A percentile compares a stretch with the other conserved stretches of the same genome.
phyloP scores from a whole-genome alignment of 2,329 filamentous ascomycete genomes.

The Scortechinia acanthostroma region DNA sequence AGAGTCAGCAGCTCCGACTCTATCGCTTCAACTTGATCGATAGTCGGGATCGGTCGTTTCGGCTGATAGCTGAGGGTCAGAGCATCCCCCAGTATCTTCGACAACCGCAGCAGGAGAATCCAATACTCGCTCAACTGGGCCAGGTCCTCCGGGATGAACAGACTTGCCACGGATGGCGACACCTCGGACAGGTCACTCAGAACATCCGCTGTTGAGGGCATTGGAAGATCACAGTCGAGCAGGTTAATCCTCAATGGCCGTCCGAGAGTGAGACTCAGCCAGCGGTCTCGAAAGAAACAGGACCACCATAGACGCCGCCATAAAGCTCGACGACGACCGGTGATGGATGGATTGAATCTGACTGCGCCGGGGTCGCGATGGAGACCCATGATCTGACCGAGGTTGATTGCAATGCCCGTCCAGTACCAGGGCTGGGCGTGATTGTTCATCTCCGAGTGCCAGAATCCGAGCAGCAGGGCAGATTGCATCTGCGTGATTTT shows the following conservation, averaged over 20 bases:
- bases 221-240: slow-evolving; percentile 22
- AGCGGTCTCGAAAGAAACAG: slow-evolving; percentile 27
- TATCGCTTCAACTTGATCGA: background rate
- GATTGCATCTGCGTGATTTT: slow-evolving; percentile 8
- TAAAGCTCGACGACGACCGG: slow-evolving; percentile 10
- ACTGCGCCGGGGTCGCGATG: slow-evolving; percentile 9
- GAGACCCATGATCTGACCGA: slow-evolving; percentile 7
- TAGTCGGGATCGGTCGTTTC: background rate
- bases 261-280: slow-evolving; percentile 26
- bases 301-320: slow-evolving; percentile 31
- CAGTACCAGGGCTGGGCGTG: slow-evolving; percentile 8
- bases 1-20: background rate
- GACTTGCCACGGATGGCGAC: background rate
- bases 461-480: slow-evolving; percentile 8
- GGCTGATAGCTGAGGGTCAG: background rate
- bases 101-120: slow-evolving; percentile 6
- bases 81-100: slow-evolving; percentile 6
- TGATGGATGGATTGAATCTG: slow-evolving; percentile 6
- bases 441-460: slow-evolving; percentile 7
- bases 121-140: slow-evolving; percentile 6
- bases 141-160: slow-evolving; percentile 7
- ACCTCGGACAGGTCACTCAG: slow-evolving; percentile 5
- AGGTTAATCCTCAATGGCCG: slow-evolving; percentile 26
- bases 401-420: slow-evolving; percentile 8
- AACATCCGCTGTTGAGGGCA: slow-evolving; percentile 11